These are phyloP conservation scores for Colletotrichum sp. DNA, from an alignment of 2,329 filamentous ascomycete genomes.

Conservation along the genomic window DNA sequence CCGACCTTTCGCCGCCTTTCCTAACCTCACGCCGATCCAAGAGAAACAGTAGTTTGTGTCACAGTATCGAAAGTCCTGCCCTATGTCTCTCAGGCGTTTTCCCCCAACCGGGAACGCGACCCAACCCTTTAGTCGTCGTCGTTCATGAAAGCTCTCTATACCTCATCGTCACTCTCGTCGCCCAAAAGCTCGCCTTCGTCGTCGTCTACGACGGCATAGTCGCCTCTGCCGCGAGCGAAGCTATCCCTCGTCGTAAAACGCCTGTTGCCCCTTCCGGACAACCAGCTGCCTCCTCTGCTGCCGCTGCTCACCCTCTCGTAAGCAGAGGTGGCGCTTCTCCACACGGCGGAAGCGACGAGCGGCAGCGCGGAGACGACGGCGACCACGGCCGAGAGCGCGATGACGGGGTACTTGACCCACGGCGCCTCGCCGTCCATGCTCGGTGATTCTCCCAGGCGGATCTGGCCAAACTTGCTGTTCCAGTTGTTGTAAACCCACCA, in stretches of 20 bases:
- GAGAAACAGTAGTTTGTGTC: not conserved
- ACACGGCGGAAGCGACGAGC: slow-evolving; percentile 73
- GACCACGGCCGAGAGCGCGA: slow-evolving; percentile 69
- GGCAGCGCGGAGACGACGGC: slow-evolving; percentile 70
- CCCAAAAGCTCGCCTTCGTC: slow-evolving; percentile 95
- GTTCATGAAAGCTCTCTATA: slow-evolving; percentile 33
- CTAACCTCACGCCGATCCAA: not conserved
- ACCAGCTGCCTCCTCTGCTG: slow-evolving; percentile 54
- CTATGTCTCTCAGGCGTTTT: not conserved
- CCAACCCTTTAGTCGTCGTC: not conserved
- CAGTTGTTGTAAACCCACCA: slow-evolving; percentile 88
- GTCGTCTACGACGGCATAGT: slow-evolving; percentile 87
- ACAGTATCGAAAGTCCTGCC: not conserved
- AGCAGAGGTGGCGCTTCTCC: slow-evolving; percentile 65
- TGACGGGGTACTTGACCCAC: slow-evolving; percentile 83
- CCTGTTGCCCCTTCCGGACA: slow-evolving; percentile 61
- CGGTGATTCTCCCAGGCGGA: slow-evolving; percentile 78
- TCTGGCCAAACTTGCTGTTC: slow-evolving; percentile 89
- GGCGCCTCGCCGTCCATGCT: slow-evolving; percentile 73
- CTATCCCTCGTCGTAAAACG: slow-evolving; percentile 88
- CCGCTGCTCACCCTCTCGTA: slow-evolving; percentile 56
- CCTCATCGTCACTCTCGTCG: slow-evolving; percentile 92
- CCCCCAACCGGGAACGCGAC: not conserved
- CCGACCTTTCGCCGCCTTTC: not conserved
- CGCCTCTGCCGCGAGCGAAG: slow-evolving; percentile 85